Evolutionary conservation across 2,329 filamentous ascomycete genomes (phyloP).

Genomic region (Alternaria gansuensis): DNA sequence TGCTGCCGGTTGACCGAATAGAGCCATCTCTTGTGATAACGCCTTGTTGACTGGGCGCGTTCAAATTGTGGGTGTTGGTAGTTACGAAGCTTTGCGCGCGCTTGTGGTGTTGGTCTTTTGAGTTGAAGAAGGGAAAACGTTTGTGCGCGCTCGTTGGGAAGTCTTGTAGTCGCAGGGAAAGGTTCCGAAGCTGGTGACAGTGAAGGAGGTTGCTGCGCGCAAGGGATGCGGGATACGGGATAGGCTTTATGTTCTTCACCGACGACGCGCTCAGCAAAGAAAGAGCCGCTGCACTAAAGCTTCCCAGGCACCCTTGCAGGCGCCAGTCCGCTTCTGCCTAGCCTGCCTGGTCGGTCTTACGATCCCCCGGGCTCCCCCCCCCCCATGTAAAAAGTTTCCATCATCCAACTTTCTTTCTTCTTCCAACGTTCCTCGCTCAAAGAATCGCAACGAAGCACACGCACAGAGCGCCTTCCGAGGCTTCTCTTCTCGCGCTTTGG

Average conservation of each 20-base stretch:
- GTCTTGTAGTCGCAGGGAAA: not conserved
- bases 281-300: slow-evolving; percentile 34
- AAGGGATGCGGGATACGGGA: slow-evolving; percentile 15
- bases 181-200: not conserved
- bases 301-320: slow-evolving; percentile 43
- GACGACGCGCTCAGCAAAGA: slow-evolving; percentile 30
- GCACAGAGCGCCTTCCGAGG: slow-evolving; percentile 68
- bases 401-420: slow-evolving; percentile 32
- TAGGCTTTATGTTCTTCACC: slow-evolving; percentile 25
- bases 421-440: slow-evolving; percentile 88
- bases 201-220: slow-evolving; percentile 10
- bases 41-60: slow-evolving; percentile 17
- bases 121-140: slow-evolving; percentile 4
- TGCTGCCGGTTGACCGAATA: slow-evolving; percentile 65
- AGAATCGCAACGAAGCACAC: slow-evolving; percentile 99
- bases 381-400: slow-evolving; percentile 34
- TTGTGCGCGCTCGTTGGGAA: slow-evolving; percentile 17
- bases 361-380: slow-evolving; percentile 27
- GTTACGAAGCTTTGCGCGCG: slow-evolving; percentile 38
- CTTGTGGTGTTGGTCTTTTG: slow-evolving; percentile 15
- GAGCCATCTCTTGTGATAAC: slow-evolving; percentile 61
- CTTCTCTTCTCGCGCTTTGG: slow-evolving; percentile 75
- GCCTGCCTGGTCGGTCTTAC: slow-evolving; percentile 35
- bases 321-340: slow-evolving; percentile 41
- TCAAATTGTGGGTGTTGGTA: slow-evolving; percentile 11